phyloP scores from a whole-genome alignment of 2,329 filamentous ascomycete genomes.

The Talaromyces sp. region DNA sequence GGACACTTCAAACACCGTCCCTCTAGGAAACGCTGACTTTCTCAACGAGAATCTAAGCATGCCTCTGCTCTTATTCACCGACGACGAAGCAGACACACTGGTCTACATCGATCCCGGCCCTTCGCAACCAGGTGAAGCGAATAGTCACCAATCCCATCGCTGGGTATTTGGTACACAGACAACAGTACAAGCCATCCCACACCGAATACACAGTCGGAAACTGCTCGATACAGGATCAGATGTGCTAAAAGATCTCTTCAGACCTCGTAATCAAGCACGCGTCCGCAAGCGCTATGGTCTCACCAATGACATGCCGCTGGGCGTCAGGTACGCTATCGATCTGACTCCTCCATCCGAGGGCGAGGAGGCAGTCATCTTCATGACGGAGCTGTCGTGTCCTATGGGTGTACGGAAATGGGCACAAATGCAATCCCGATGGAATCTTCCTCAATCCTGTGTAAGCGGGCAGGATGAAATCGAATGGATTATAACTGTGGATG shows the following conservation, averaged over 20 bases:
- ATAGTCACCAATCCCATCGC: slow-evolving; percentile 2
- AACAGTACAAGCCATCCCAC: slow-evolving; percentile 24
- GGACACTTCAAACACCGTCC: background rate
- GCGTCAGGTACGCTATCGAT: slow-evolving; percentile 60
- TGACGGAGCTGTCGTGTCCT: slow-evolving; percentile 59
- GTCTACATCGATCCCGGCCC: slow-evolving; percentile 36
- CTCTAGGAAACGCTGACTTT: background rate
- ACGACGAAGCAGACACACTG: slow-evolving; percentile 35
- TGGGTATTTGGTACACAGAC: slow-evolving; percentile 4
- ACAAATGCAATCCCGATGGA: slow-evolving; percentile 36
- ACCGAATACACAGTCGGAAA: slow-evolving; percentile 33
- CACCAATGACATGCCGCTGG: slow-evolving; percentile 30
- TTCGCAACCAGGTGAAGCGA: slow-evolving; percentile 5
- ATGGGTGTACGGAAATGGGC: slow-evolving; percentile 57
- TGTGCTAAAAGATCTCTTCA: slow-evolving; percentile 31
- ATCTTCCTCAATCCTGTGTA: slow-evolving; percentile 41
- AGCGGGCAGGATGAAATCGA: slow-evolving; percentile 49
- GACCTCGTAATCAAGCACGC: slow-evolving; percentile 27
- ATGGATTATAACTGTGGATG: background rate
- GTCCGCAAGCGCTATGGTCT: slow-evolving; percentile 31
- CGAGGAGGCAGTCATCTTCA: slow-evolving; percentile 59
- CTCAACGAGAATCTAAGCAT: slow-evolving; percentile 15
- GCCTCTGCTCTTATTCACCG: slow-evolving; percentile 22
- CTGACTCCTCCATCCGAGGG: slow-evolving; percentile 61
- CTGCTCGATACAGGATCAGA: slow-evolving; percentile 30